These are phyloP conservation scores for Thelonectria discophora DNA, from an alignment of 2,329 filamentous ascomycete genomes.

Conservation along the genomic window DNA sequence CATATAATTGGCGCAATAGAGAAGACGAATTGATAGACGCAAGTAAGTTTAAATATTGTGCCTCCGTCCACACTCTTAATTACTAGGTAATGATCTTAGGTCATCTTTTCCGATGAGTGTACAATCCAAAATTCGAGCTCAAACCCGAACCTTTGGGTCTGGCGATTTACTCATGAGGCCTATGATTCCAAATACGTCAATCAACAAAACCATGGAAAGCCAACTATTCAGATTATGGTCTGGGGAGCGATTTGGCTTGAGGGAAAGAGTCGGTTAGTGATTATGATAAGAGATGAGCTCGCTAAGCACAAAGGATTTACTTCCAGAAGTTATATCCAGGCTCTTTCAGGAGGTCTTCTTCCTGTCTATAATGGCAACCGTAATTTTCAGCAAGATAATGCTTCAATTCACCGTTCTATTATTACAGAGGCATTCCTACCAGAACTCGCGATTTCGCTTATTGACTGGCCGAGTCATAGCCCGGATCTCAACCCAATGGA, in stretches of 20 bases:
- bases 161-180: too few relatives aligned
- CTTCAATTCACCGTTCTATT: neutral
- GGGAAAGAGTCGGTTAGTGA: neutral
- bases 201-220: too few relatives aligned
- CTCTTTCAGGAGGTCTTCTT: constrained; percentile 2
- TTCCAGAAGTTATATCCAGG: too few relatives aligned
- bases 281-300: constrained; percentile 4
- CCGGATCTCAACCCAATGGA: constrained; percentile 4
- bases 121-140: too few relatives aligned
- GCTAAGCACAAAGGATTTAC: constrained; percentile 2
- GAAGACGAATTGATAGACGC: too few relatives aligned
- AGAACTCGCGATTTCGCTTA: neutral
- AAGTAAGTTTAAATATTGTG: too few relatives aligned
- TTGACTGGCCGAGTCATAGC: neutral
- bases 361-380: constrained; percentile 1
- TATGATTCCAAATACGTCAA: neutral
- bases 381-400: constrained; percentile 3
- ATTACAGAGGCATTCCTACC: neutral
- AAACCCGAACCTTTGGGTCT: neutral
- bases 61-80: too few relatives aligned
- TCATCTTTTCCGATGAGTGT: too few relatives aligned
- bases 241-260: constrained; percentile 1
- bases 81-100: too few relatives aligned
- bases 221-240: too few relatives aligned
- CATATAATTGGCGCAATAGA: too few relatives aligned